Percentiles rank a stretch among this genome's conserved stretches.
Conservation (phyloP, 208 protist species). For the Crithidia expoeki region DNA sequence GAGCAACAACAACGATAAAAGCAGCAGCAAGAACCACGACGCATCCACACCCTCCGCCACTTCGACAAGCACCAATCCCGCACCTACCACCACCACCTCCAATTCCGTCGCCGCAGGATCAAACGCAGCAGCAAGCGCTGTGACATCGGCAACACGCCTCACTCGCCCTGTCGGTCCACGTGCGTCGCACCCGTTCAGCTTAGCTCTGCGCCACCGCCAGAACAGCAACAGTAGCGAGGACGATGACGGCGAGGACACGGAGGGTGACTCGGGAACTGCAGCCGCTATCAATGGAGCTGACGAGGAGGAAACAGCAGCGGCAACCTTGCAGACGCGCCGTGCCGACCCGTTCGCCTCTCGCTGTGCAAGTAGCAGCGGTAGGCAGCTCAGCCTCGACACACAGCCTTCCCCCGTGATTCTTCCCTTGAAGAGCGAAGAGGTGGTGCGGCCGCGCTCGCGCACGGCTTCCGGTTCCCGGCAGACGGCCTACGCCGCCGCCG, state of each 20-base stretch:
- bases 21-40: too few species aligned
- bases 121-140: neutral
- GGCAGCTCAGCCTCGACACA: constrained; percentile 11
- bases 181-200: constrained; percentile 19
- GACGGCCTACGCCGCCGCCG: constrained; percentile 10
- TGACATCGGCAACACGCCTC: neutral
- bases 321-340: neutral
- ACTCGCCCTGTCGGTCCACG: constrained; percentile 1
- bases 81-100: too few species aligned
- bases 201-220: constrained; percentile 7
- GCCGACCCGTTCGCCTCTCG: neutral
- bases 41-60: too few species aligned
- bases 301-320: neutral
- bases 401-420: neutral
- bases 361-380: constrained; percentile 8
- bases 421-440: constrained; percentile 24
- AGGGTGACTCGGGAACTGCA: neutral
- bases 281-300: neutral
- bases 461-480: constrained; percentile 4
- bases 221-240: neutral
- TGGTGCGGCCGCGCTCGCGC: constrained; percentile 4
- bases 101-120: neutral
- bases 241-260: constrained; percentile 4
- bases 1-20: too few species aligned
- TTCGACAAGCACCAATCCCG: too few species aligned